Percentiles rank a stretch among this genome's conserved stretches.
Evolutionary conservation across 2,329 filamentous ascomycete species (phyloP).

Genomic region (Arthrobotrys iridis): DNA sequence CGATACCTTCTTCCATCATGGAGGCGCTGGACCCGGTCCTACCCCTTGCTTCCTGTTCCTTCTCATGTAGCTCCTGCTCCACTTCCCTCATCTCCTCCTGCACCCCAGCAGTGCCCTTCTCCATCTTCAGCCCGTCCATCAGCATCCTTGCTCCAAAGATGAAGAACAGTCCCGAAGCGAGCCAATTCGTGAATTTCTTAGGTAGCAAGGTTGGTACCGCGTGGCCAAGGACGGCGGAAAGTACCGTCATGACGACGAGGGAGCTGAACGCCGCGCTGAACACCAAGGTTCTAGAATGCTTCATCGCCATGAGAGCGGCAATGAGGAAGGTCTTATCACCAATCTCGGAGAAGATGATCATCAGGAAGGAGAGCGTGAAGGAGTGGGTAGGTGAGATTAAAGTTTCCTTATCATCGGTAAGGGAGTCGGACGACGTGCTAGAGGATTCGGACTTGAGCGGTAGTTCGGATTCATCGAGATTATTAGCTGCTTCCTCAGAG

Average conservation of each 20-base stretch:
- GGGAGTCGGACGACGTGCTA: too few relatives aligned
- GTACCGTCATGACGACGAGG: constrained; percentile 89
- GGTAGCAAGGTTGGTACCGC: constrained; percentile 89
- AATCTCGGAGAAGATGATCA: constrained; percentile 97
- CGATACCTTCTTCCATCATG: constrained; percentile 52
- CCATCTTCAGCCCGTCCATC: constrained; percentile 87
- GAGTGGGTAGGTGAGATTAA: constrained; percentile 71
- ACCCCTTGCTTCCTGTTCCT: constrained; percentile 54
- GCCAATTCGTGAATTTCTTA: constrained; percentile 87
- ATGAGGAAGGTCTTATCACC: constrained; percentile 99
- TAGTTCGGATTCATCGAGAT: constrained; percentile 66
- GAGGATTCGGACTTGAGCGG: constrained; percentile 56
- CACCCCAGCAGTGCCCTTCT: constrained; percentile 79
- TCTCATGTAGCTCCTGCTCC: constrained; percentile 66
- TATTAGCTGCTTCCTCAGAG: constrained; percentile 31
- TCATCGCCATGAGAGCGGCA: constrained; percentile 98
- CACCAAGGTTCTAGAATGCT: constrained; percentile 89
- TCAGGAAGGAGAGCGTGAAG: constrained; percentile 88
- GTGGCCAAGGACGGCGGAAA: constrained; percentile 92
- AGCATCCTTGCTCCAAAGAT: constrained; percentile 87
- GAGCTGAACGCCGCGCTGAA: constrained; percentile 95
- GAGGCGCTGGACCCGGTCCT: constrained; percentile 52
- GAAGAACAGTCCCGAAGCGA: constrained; percentile 85
- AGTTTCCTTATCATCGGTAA: constrained; percentile 29
- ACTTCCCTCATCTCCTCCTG: constrained; percentile 95